phyloP scores from a whole-genome alignment of 768 basidiomycete genomes.

The Tephrocybe sp. region DNA sequence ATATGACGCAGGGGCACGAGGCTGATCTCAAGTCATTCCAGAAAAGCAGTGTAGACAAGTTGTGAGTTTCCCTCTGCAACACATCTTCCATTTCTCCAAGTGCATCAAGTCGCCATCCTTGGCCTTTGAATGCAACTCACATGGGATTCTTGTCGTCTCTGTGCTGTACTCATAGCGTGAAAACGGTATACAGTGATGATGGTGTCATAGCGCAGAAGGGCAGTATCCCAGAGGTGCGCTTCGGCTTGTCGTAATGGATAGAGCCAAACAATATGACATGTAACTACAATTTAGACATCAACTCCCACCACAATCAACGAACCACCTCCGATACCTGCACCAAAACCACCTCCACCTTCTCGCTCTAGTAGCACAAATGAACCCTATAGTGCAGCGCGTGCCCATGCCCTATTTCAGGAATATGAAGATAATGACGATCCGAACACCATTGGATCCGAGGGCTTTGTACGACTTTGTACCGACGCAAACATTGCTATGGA shows the following conservation, averaged over 20 bases:
- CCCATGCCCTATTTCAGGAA: constrained; percentile 54
- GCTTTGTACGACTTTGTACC: constrained; percentile 67
- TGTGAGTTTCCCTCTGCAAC: constrained; percentile 21
- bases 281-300: constrained; percentile 1
- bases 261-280: no score
- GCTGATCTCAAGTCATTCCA: constrained; percentile 20
- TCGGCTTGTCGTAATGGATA: no score
- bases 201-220: constrained; percentile 30
- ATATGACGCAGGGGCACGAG: constrained; percentile 15
- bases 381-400: constrained; percentile 51
- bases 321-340: constrained; percentile 18
- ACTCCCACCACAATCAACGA: constrained; percentile 9
- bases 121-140: constrained; percentile 38
- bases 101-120: constrained; percentile 8
- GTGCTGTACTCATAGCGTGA: constrained; percentile 56
- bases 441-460: constrained; percentile 66
- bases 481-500: constrained; percentile 76
- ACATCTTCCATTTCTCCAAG: neutral
- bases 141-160: constrained; percentile 64
- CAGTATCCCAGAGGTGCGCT: constrained; percentile 24
- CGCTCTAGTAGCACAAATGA: constrained; percentile 22
- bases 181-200: constrained; percentile 50
- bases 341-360: constrained; percentile 17
- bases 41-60: constrained; percentile 18
- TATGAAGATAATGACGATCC: constrained; percentile 62